These are phyloP conservation scores for Gastrodia elata DNA, from an alignment of 106 monocot genomes.

Conservation along the genomic window DNA sequence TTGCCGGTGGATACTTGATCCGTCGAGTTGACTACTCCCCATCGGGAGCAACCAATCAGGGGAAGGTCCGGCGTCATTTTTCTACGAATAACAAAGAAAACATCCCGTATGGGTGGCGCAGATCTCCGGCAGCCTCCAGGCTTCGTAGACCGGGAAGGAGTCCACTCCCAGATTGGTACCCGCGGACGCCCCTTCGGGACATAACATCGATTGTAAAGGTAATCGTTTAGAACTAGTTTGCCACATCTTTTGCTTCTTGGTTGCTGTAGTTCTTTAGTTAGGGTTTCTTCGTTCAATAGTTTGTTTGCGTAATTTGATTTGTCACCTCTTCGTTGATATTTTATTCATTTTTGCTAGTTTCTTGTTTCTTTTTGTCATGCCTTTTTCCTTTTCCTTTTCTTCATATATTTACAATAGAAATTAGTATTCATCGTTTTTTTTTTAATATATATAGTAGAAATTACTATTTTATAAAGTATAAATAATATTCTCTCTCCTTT, in stretches of 20 bases:
- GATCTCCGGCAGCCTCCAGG: not conserved
- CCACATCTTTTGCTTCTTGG: not conserved
- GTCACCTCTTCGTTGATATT: no score
- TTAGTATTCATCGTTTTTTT: not conserved
- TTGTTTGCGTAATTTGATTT: not conserved
- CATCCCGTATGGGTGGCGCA: constrained; percentile 5
- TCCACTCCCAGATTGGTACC: constrained; percentile 25
- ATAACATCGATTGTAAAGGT: constrained; percentile 26
- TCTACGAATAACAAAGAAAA: constrained; percentile 13
- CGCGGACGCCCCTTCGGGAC: constrained; percentile 24
- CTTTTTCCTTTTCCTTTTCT: no score
- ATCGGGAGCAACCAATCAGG: no score
- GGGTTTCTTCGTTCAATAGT: not conserved
- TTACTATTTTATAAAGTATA: not conserved
- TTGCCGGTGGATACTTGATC: constrained; percentile 9
- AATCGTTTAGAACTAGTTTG: not conserved
- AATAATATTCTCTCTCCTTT: not conserved
- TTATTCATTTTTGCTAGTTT: not conserved
- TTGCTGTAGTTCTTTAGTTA: not conserved
- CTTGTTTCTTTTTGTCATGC: no score
- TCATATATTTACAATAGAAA: no score
- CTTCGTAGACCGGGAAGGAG: constrained; percentile 8
- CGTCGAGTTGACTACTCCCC: constrained; percentile 7
- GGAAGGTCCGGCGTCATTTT: not conserved
- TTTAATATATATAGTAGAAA: not conserved